phyloP scores from a whole-genome alignment of 495 filamentous ascomycete genomes.

The Mycothermus thermophilus region DNA sequence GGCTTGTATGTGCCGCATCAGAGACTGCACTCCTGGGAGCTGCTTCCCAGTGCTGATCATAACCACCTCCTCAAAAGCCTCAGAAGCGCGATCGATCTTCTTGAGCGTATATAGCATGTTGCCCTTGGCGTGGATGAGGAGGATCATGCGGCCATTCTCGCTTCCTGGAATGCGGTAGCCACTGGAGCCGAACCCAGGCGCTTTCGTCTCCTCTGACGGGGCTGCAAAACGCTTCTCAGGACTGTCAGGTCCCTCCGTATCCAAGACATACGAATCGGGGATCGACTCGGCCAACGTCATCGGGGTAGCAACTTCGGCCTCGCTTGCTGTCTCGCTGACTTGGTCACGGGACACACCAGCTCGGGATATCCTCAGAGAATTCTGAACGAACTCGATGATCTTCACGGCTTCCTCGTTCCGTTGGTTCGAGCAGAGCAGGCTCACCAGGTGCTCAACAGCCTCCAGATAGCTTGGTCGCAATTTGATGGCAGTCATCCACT shows the following conservation, averaged over 20 bases:
- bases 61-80: slow-evolving; percentile 91
- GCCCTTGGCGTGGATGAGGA: slow-evolving; percentile 88
- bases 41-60: slow-evolving; percentile 69
- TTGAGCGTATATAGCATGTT: slow-evolving; percentile 94
- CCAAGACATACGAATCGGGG: slow-evolving; percentile 12
- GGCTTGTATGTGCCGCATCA: slow-evolving; percentile 69
- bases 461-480: slow-evolving; percentile 84
- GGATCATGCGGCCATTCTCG: slow-evolving; percentile 88
- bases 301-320: slow-evolving; percentile 11
- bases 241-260: slow-evolving; percentile 13
- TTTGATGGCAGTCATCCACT: slow-evolving; percentile 76
- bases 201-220: slow-evolving; percentile 33
- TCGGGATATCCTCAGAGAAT: slow-evolving; percentile 42
- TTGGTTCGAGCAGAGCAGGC: slow-evolving; percentile 68
- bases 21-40: slow-evolving; percentile 55
- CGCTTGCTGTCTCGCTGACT: slow-evolving; percentile 11
- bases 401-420: slow-evolving; percentile 75
- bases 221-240: slow-evolving; percentile 10
- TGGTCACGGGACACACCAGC: slow-evolving; percentile 5
- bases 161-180: slow-evolving; percentile 74
- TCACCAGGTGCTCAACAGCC: slow-evolving; percentile 90
- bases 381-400: slow-evolving; percentile 82
- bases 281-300: slow-evolving; percentile 7
- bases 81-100: slow-evolving; percentile 68
- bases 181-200: slow-evolving; percentile 62